These are phyloP conservation scores for Chaetomium sp. DNA, from an alignment of 2,329 filamentous ascomycete genomes.

Conservation along the genomic window DNA sequence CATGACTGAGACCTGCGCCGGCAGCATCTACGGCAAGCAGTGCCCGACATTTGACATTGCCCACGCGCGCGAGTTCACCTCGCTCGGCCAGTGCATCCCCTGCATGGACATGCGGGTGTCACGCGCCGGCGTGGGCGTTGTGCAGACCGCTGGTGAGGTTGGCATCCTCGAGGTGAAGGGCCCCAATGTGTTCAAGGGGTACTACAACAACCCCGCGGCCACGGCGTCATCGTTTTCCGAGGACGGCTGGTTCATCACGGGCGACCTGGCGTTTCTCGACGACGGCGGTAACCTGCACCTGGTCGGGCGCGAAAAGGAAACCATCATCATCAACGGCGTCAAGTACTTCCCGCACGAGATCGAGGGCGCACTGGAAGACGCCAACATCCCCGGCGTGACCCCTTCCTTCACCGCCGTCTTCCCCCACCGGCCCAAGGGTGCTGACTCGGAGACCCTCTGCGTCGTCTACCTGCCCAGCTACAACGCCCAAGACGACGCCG, in stretches of 20 bases:
- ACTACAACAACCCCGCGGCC: slow-evolving; percentile 53
- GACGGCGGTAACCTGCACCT: slow-evolving; percentile 30
- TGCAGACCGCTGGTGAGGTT: slow-evolving; percentile 23
- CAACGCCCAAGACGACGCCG: too few relatives aligned
- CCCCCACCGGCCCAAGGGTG: too few relatives aligned
- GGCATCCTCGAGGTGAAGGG: slow-evolving; percentile 53
- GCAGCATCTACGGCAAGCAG: slow-evolving; percentile 37
- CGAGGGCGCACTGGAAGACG: slow-evolving; percentile 33
- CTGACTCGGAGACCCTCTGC: too few relatives aligned
- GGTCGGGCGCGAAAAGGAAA: slow-evolving; percentile 35
- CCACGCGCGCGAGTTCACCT: slow-evolving; percentile 27
- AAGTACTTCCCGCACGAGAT: slow-evolving; percentile 35
- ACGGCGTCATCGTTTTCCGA: slow-evolving; percentile 51
- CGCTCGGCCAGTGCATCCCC: slow-evolving; percentile 33
- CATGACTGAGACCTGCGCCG: slow-evolving; percentile 49
- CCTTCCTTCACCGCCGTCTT: too few relatives aligned
- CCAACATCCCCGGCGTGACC: slow-evolving; percentile 18
- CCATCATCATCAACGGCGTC: slow-evolving; percentile 42
- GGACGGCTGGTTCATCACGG: slow-evolving; percentile 39
- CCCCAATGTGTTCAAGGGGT: slow-evolving; percentile 56
- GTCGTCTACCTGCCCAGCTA: too few relatives aligned
- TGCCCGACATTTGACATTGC: slow-evolving; percentile 36
- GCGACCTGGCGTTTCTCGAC: slow-evolving; percentile 34
- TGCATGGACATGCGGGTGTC: slow-evolving; percentile 36
- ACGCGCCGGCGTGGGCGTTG: slow-evolving; percentile 9